phyloP scores from a whole-genome alignment of 1,284 basidiomycete species.

The Austroboletus novae-zelandiae region DNA sequence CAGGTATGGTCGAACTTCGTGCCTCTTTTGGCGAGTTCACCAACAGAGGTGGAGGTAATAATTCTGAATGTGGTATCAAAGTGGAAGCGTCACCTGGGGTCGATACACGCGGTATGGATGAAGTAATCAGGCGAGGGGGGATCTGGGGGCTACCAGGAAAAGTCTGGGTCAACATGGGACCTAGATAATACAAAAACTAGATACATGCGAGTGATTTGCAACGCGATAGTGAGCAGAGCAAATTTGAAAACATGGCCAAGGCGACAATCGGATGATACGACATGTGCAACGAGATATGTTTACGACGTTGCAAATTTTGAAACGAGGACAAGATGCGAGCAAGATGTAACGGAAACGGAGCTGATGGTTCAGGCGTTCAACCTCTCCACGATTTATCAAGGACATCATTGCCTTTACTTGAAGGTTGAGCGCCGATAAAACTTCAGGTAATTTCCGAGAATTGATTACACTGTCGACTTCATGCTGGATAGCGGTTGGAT shows the following conservation, averaged over 20 bases:
- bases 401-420: slow-evolving; percentile 21
- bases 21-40: slow-evolving; percentile 28
- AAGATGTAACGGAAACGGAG: neutral
- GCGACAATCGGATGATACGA: too few species aligned
- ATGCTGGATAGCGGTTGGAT: slow-evolving; percentile 15
- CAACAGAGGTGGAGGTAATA: slow-evolving; percentile 12
- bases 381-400: slow-evolving; percentile 27
- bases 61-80: slow-evolving; percentile 24
- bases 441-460: slow-evolving; percentile 21
- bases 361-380: neutral
- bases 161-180: slow-evolving; percentile 26
- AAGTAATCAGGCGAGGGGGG: slow-evolving; percentile 31
- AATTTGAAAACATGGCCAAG: neutral
- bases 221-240: neutral
- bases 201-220: neutral
- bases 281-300: too few species aligned
- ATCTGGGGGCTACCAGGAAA: slow-evolving; percentile 34
- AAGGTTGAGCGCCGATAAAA: slow-evolving; percentile 18
- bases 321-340: too few species aligned
- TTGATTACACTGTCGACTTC: slow-evolving; percentile 21
- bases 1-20: slow-evolving; percentile 27
- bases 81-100: slow-evolving; percentile 28
- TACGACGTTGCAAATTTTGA: too few species aligned
- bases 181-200: slow-evolving; percentile 18
- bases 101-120: slow-evolving; percentile 33